A percentile compares a stretch with the other conserved stretches of the same genome.
Evolutionary conservation across 768 basidiomycete genomes (phyloP).

Genomic region (Amylocystis lapponica): DNA sequence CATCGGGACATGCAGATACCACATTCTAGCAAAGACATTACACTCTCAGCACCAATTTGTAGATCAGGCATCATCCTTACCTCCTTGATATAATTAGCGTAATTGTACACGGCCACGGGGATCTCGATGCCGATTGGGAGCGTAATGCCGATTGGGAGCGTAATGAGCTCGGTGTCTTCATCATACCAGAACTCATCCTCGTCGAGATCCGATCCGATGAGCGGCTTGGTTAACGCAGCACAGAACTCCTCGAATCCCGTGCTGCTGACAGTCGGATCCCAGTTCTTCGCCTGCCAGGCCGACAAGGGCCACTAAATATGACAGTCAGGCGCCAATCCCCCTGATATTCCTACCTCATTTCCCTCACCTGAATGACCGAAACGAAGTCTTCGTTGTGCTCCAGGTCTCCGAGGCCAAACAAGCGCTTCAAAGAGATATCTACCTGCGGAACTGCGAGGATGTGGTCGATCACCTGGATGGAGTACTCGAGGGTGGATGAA

Average conservation of each 20-base stretch:
- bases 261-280: conserved; percentile 72
- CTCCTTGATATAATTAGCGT: conserved; percentile 71
- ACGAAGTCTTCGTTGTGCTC: conserved; percentile 76
- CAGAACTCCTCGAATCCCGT: conserved; percentile 68
- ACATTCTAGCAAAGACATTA: conserved; percentile 33
- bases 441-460: conserved; percentile 43
- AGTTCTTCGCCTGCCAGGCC: conserved; percentile 78
- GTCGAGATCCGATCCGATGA: conserved; percentile 21
- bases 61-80: conserved; percentile 28
- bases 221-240: conserved; percentile 42
- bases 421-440: conserved; percentile 51
- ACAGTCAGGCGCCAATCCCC: background rate
- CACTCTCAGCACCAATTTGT: background rate
- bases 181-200: conserved; percentile 34
- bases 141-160: conserved; percentile 39
- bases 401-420: conserved; percentile 71
- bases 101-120: conserved; percentile 62
- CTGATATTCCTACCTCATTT: background rate
- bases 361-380: conserved; percentile 53
- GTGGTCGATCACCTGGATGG: conserved; percentile 55
- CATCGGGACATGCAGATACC: conserved; percentile 54
- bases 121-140: conserved; percentile 42
- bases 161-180: conserved; percentile 41
- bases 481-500: conserved; percentile 48
- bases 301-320: background rate